Base-by-base conservation (phyloP, 2,329 filamentous ascomycete genomes). In the Zymoseptoria crescenta region DNA sequence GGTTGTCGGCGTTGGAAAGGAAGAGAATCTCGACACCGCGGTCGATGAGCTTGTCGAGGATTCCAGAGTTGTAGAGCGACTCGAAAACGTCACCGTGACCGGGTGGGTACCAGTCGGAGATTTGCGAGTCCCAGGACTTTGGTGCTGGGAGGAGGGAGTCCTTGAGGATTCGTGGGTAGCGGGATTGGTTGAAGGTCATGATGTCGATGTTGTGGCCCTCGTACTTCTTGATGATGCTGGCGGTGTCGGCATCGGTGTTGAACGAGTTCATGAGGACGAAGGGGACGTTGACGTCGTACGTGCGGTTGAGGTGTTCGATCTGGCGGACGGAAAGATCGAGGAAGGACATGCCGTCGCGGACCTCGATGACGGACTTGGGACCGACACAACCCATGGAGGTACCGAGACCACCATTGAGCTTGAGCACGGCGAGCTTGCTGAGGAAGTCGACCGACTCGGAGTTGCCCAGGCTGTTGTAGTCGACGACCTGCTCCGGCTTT, bases 221-320 rank as follows among this genome's bases (percentile, higher is more conserved):
- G 80, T 97, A 99, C 83, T 99, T 99, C 87, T 99, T 99, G 83
- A 99, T 99, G 79, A 99, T 99, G 78, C 91, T 91, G 64, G 92
- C 91, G 55, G 94, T 99, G 74, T 99, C 94, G 71, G 93, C 86
- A 76, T 99, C 92, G 75, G 94, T 99, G 85, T 99, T 99, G 89
- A 99, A 99, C 58, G 94, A 97, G 87, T 99, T 99, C 94, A 99
- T 99, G 70, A 99, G 87, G 68, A 99, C 87, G 78, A 99, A 96
- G 54, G 94, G 94, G 35, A 99, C 94, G 75, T 96, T 97, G 76
- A 95, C 91, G 70, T 88, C 85, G 81, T 96, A 97, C 66, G 91
- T 97, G 77, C 92, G 89, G 87, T 99, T 99, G 69, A 99, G 87
- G 83, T 91, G 95, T 81, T 99, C 94, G 74, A 99, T 96, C 83